phyloP scores from a whole-genome alignment of 768 basidiomycete genomes.

The Boletellus emodensis region DNA sequence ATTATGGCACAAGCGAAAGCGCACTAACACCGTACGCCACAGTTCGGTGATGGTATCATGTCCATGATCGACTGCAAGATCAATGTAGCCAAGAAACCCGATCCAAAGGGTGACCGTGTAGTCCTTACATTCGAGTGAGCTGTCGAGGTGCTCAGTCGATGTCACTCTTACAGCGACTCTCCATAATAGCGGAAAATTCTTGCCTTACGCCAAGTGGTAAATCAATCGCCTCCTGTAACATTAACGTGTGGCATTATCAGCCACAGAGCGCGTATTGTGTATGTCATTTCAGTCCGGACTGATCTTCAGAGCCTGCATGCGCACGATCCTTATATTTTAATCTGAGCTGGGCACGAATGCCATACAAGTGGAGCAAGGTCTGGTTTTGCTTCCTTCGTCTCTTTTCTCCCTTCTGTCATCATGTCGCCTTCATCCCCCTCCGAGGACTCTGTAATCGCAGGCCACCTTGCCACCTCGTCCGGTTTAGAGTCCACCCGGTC shows the following conservation, averaged over 20 bases:
- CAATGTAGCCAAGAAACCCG: conserved; percentile 59
- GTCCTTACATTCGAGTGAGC: conserved; percentile 77
- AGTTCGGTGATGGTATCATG: conserved; percentile 89
- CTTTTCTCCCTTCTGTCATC: neutral
- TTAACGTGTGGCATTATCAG: conserved; percentile 1
- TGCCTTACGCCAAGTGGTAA: conserved; percentile 71
- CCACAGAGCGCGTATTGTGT: neutral
- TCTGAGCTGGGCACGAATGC: conserved; percentile 6
- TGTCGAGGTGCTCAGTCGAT: neutral
- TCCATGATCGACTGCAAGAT: conserved; percentile 84
- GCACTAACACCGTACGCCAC: neutral
- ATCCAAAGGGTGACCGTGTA: conserved; percentile 78
- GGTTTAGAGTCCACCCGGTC: conserved; percentile 11
- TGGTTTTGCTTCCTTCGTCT: neutral
- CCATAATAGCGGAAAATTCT: conserved; percentile 63
- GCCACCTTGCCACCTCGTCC: conserved; percentile 4
- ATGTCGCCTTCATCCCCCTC: conserved; percentile 14
- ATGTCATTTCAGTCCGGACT: conserved; percentile 6
- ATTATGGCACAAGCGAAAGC: neutral
- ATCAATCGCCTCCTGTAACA: conserved; percentile 1
- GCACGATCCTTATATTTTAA: conserved; percentile 6
- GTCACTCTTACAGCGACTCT: conserved; percentile 1
- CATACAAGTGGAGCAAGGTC: conserved; percentile 7
- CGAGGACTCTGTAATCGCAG: conserved; percentile 1
- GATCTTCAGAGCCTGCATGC: neutral